phyloP scores from a whole-genome alignment of 345 rosid species.

The Aethionema arabicum region DNA sequence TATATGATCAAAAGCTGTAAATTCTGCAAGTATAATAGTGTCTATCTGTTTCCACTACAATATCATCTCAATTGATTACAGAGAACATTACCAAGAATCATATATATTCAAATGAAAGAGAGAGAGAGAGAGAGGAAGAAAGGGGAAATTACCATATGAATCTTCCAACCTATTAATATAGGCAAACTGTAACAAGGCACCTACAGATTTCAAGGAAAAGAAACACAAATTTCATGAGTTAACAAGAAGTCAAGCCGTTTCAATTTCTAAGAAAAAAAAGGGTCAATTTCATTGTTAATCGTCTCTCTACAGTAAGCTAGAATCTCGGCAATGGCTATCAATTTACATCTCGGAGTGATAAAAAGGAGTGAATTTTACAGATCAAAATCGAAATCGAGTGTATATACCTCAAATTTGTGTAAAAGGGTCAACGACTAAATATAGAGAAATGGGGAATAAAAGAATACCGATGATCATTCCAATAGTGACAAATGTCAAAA shows the following conservation, averaged over 20 bases:
- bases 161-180: constrained; percentile 72
- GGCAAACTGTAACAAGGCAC: constrained; percentile 83
- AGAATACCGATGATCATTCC: constrained; percentile 87
- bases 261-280: constrained; percentile 1
- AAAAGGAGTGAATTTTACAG: background rate
- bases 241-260: constrained; percentile 20
- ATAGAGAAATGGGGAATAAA: constrained; percentile 7
- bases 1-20: constrained; percentile 3
- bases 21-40: background rate
- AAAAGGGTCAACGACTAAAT: background rate
- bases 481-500: constrained; percentile 76
- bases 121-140: background rate
- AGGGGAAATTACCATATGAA: constrained; percentile 52
- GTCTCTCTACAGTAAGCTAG: constrained; percentile 4
- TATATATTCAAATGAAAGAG: background rate
- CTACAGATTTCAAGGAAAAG: constrained; percentile 46
- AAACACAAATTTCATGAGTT: constrained; percentile 28
- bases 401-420: background rate
- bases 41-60: background rate
- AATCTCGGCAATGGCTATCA: constrained; percentile 8
- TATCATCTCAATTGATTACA: constrained; percentile 1
- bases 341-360: background rate
- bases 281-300: constrained; percentile 14
- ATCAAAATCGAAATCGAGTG: constrained; percentile 8
- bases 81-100: background rate